Evolutionary conservation across 768 basidiomycete genomes (phyloP).

Genomic region (Tulasnella sp.): DNA sequence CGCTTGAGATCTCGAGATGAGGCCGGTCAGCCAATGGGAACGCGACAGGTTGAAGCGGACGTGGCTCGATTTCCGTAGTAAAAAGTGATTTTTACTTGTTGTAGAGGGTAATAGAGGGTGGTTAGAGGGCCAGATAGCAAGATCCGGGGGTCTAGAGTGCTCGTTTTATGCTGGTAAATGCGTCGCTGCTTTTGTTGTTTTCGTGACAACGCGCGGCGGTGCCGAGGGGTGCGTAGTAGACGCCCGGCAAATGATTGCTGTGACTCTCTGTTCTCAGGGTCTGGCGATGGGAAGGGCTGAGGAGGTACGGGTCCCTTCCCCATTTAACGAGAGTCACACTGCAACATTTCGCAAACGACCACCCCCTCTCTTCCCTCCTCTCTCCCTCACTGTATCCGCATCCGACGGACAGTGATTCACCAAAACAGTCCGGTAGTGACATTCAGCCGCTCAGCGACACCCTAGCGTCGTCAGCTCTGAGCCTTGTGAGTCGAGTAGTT

Average conservation of each 20-base stretch:
- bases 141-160: neutral
- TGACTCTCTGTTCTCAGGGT: conserved; percentile 20
- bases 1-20: neutral
- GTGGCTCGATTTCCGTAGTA: neutral
- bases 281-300: neutral
- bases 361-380: conserved; percentile 6
- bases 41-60: neutral
- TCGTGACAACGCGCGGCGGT: neutral
- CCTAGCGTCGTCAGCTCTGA: neutral
- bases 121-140: neutral
- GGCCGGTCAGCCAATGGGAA: neutral
- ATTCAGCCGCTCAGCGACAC: neutral
- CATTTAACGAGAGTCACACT: conserved; percentile 16
- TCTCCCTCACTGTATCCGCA: conserved; percentile 7
- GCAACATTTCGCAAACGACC: neutral
- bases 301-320: neutral
- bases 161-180: neutral
- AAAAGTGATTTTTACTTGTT: neutral
- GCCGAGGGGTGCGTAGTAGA: conserved; percentile 7
- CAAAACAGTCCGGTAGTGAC: neutral
- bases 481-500: conserved; percentile 17
- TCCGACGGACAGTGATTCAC: conserved; percentile 24
- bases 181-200: neutral
- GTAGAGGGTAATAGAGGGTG: neutral
- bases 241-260: conserved; percentile 18